phyloP scores from a whole-genome alignment of 2,329 filamentous ascomycete species.

The Leptoxyphium fumago region DNA sequence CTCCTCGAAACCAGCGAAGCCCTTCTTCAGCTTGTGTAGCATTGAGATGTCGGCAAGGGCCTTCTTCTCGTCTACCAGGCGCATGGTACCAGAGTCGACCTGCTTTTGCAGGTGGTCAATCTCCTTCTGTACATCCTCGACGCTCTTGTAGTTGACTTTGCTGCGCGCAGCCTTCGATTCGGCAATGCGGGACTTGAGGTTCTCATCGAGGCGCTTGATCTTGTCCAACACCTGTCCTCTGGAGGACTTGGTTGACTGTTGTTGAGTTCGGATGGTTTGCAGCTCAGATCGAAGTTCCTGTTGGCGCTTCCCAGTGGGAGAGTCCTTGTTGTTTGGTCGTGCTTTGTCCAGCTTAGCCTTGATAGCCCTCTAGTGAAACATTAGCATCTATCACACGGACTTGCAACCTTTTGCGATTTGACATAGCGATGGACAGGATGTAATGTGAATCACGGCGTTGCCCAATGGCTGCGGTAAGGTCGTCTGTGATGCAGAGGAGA shows the following conservation, averaged over 20 bases:
- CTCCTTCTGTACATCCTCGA: conserved; percentile 74
- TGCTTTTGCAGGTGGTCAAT: conserved; percentile 69
- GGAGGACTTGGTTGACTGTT: conserved; percentile 73
- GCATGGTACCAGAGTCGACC: conserved; percentile 82
- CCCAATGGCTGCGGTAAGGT: too few species aligned
- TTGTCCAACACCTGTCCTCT: conserved; percentile 69
- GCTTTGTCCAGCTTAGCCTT: conserved; percentile 79
- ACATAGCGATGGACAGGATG: too few species aligned
- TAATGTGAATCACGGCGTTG: too few species aligned
- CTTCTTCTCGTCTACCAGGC: conserved; percentile 95
- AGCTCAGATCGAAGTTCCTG: conserved; percentile 73
- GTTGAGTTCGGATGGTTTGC: conserved; percentile 71
- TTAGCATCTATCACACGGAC: too few species aligned
- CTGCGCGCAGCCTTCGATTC: conserved; percentile 78
- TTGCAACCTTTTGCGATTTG: too few species aligned
- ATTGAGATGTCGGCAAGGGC: conserved; percentile 67
- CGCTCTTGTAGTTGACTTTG: conserved; percentile 71
- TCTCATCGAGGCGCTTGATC: conserved; percentile 82
- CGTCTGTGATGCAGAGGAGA: too few species aligned
- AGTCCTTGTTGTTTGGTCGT: conserved; percentile 68
- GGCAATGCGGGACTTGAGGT: conserved; percentile 67
- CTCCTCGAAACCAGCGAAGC: conserved; percentile 71
- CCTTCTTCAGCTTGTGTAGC: conserved; percentile 80
- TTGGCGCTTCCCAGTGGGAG: conserved; percentile 65
- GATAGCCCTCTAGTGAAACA: conserved; percentile 52